Evolutionary conservation across 2,329 filamentous ascomycete genomes (phyloP).

Genomic region (Sclerotinia nivalis): DNA sequence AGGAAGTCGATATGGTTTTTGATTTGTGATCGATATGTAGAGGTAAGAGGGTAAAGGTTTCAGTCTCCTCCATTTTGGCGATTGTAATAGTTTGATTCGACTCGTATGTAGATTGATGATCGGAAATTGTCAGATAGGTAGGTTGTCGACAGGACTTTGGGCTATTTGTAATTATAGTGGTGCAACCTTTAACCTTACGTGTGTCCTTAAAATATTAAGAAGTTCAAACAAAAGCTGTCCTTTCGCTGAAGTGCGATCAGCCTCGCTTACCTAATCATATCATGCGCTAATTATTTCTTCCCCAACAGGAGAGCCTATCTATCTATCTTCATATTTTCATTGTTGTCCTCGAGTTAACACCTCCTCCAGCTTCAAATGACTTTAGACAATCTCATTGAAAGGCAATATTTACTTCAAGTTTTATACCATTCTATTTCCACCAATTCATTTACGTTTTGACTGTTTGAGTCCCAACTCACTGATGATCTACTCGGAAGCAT

Average conservation of each 20-base stretch:
- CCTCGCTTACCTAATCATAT: neutral
- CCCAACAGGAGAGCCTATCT: too few species aligned
- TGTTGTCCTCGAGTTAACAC: too few species aligned
- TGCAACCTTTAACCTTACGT: neutral
- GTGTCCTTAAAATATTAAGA: slow-evolving; percentile 1
- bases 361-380: too few species aligned
- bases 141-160: neutral
- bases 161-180: neutral
- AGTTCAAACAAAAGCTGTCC: slow-evolving; percentile 12
- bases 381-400: too few species aligned
- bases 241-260: slow-evolving; percentile 7
- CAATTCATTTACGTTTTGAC: too few species aligned
- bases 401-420: too few species aligned
- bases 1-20: slow-evolving; percentile 65
- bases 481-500: too few species aligned
- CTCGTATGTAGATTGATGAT: neutral
- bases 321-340: too few species aligned
- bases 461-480: too few species aligned
- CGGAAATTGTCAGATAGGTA: neutral
- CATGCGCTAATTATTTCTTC: too few species aligned
- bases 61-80: slow-evolving; percentile 56
- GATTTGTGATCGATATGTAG: slow-evolving; percentile 78
- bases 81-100: neutral
- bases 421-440: too few species aligned
- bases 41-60: slow-evolving; percentile 80